phyloP scores from a whole-genome alignment of 352 stramenopile genomes.

The Nothophytophthora sp. region DNA sequence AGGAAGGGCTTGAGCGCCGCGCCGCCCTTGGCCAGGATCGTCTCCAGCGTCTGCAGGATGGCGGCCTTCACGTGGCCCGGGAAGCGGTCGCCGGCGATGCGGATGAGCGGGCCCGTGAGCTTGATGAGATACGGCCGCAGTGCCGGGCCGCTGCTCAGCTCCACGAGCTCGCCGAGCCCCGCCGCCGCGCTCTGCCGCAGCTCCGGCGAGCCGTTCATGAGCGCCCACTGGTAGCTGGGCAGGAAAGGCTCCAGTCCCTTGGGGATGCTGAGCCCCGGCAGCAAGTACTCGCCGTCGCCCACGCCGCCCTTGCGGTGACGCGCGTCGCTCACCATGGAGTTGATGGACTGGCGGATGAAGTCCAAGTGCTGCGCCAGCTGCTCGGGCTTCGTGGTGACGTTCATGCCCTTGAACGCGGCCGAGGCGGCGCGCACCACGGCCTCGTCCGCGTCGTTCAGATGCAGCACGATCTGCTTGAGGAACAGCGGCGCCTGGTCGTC shows the following conservation, averaged over 20 bases:
- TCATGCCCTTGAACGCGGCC: conserved; percentile 91
- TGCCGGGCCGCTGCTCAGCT: conserved; percentile 84
- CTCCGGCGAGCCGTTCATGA: conserved; percentile 95
- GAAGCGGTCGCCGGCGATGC: conserved; percentile 99
- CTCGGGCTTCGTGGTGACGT: conserved; percentile 91
- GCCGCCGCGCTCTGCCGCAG: conserved; percentile 91
- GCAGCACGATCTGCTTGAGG: conserved; percentile 95
- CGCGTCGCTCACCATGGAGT: conserved; percentile 96
- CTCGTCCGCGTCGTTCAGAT: conserved; percentile 94
- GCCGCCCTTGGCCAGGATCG: conserved; percentile 97
- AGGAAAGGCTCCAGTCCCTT: conserved; percentile 96
- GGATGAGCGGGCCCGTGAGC: conserved; percentile 96
- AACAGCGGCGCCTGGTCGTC: conserved; percentile 95
- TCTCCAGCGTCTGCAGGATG: conserved; percentile 97
- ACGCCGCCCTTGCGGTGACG: conserved; percentile 93
- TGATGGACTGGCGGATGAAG: conserved; percentile 97
- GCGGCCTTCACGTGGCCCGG: conserved; percentile 97
- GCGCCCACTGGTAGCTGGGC: conserved; percentile 97
- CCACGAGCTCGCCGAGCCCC: conserved; percentile 97
- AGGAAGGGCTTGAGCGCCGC: conserved; percentile 98
- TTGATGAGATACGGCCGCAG: conserved; percentile 98
- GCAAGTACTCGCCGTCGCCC: conserved; percentile 72
- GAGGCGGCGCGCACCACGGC: conserved; percentile 90
- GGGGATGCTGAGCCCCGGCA: conserved; percentile 77
- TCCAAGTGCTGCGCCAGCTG: conserved; percentile 94